Base-by-base conservation (phyloP, 176 grass and related monocot genomes). In the Rhynchospora tenuis region DNA sequence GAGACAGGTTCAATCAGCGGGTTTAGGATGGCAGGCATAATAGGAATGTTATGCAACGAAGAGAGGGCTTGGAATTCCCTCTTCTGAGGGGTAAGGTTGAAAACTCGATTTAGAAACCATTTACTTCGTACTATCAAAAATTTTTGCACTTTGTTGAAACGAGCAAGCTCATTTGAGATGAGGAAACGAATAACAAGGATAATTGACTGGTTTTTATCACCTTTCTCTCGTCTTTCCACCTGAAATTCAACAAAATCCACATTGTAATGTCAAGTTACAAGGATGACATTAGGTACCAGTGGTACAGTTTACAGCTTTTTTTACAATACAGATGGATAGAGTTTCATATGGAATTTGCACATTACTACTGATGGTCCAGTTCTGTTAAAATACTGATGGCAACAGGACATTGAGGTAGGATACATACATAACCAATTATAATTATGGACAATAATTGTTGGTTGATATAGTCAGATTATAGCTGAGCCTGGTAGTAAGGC, bases 11-110 rank as follows among this genome's bases (percentile, higher is more conserved):
- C 70, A 63, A 87, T 88, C 65, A 90, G 66, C 52, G 95, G 92
- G 86, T 98, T 91, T 59, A 98, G 78, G 56, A 98, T 94, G 72
- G 83, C 85, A 70, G 95, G 92, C 85, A 98, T 90, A 74, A 94
- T 87, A 76, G 95, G 95, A 61, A 98, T 94, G 75, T 98, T 85
- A 85, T 94, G 75, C 63, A 98, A 73, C 11, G 92, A 93, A 72
- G 95, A 98, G 9, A 98, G 90, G 52, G 95, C 92, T 23, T 88
- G 91, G 89, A 98, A 98, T 84, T 98, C 95, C 76, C 95, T 89
- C 23, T 93, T 74, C 85, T 98, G 92, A 79, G 95, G 89, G 46
- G 92, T 98, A 67, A 95, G 90, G 79, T 93, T 98, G 90, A 98
- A 91, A 73, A 98, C 85, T 70, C 86, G 86, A 83, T 86, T 95